These are phyloP conservation scores for Penicillium aurantiogriseum DNA, from an alignment of 2,329 filamentous ascomycete genomes.

Conservation along the genomic window DNA sequence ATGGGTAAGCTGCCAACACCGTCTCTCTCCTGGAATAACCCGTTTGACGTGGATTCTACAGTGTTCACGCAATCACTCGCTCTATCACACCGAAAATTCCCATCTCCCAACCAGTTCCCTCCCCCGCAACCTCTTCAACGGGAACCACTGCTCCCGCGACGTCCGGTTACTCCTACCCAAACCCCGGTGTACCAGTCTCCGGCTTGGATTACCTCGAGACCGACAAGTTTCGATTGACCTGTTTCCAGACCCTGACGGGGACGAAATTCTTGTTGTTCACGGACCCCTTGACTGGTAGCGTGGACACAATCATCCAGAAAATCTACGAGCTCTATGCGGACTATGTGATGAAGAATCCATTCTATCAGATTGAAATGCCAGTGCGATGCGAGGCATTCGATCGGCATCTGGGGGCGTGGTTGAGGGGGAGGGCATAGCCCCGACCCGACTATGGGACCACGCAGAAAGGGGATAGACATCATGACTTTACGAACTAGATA, in stretches of 20 bases:
- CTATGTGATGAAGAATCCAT: constrained; percentile 99
- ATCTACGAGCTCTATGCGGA: constrained; percentile 95
- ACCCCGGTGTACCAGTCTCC: constrained; percentile 42
- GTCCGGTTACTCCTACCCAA: constrained; percentile 31
- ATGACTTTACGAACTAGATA: constrained; percentile 25
- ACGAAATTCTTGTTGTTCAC: constrained; percentile 96
- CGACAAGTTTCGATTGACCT: constrained; percentile 91
- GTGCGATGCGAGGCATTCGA: constrained; percentile 95
- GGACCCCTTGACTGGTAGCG: constrained; percentile 78
- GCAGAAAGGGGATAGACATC: constrained; percentile 13
- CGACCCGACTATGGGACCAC: not conserved
- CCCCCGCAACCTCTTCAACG: constrained; percentile 24
- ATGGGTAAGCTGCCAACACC: constrained; percentile 62
- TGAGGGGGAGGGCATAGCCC: constrained; percentile 59
- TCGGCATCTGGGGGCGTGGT: constrained; percentile 74
- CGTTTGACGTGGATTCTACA: constrained; percentile 23
- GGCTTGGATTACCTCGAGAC: constrained; percentile 92
- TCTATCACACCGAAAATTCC: constrained; percentile 50
- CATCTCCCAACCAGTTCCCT: constrained; percentile 32
- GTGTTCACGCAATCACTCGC: constrained; percentile 64
- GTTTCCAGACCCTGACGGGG: constrained; percentile 91
- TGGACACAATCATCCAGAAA: constrained; percentile 76
- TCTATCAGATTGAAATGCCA: constrained; percentile 97
- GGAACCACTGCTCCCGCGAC: constrained; percentile 18
- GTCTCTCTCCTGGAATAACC: not conserved